Evolutionary conservation across 345 rosid species (phyloP).

Genomic region (Hibiscus mutabilis): DNA sequence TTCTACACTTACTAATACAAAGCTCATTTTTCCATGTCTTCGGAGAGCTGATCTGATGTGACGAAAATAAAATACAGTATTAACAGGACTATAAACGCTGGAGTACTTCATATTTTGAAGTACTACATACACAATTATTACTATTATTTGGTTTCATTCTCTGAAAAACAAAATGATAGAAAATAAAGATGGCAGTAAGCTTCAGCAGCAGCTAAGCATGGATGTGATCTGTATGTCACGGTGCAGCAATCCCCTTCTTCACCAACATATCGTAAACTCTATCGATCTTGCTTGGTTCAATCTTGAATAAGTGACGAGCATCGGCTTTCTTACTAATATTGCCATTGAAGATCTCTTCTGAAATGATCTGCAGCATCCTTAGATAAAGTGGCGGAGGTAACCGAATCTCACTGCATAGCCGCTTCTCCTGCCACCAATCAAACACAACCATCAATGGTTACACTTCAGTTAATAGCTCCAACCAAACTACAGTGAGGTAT

Average conservation of each 20-base stretch:
- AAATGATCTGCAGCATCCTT: constrained; percentile 75
- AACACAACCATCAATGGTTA: background rate
- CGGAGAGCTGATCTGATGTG: background rate
- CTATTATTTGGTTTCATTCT: background rate
- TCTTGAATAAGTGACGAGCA: constrained; percentile 69
- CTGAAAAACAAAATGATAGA: background rate
- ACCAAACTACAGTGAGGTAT: background rate
- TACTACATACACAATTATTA: background rate
- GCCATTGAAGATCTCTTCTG: constrained; percentile 70
- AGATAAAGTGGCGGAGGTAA: constrained; percentile 74
- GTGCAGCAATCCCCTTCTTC: constrained; percentile 81
- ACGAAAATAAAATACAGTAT: background rate
- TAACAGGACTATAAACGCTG: background rate
- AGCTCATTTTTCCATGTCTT: background rate
- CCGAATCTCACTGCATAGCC: constrained; percentile 63
- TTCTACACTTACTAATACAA: background rate
- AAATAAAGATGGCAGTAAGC: background rate
- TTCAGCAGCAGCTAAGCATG: background rate
- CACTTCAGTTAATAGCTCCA: background rate
- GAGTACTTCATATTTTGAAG: background rate
- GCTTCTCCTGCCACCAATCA: constrained; percentile 68
- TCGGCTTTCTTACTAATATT: constrained; percentile 66
- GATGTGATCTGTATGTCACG: constrained; percentile 19
- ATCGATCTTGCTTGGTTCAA: constrained; percentile 73
- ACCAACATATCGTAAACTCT: constrained; percentile 88